Evolutionary conservation across 2,329 filamentous ascomycete genomes (phyloP).

Genomic region (Colletotrichum sp.): DNA sequence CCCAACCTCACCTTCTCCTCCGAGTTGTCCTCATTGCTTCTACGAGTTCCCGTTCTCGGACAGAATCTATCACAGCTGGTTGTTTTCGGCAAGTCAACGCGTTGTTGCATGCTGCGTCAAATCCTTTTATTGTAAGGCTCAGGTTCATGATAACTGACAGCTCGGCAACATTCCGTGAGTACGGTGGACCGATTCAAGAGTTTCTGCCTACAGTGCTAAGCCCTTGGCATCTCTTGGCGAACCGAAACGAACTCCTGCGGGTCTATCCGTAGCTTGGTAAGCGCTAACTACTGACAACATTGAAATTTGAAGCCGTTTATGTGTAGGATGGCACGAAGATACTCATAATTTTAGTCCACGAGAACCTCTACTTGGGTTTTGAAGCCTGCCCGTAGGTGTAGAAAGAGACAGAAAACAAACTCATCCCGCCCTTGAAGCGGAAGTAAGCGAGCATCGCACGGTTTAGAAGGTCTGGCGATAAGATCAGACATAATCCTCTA

Average conservation of each 20-base stretch:
- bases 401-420: not conserved
- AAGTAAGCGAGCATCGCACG: not conserved
- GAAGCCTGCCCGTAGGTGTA: not conserved
- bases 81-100: not conserved
- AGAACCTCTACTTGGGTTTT: not conserved
- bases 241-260: not conserved
- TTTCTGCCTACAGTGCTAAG: not conserved
- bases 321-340: not conserved
- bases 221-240: not conserved
- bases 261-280: not conserved
- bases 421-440: no score
- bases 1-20: not conserved
- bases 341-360: not conserved
- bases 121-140: not conserved
- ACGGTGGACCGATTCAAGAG: not conserved
- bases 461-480: not conserved
- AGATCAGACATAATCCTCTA: not conserved
- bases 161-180: not conserved
- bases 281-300: not conserved
- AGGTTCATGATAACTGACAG: not conserved
- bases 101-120: not conserved
- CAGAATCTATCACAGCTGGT: not conserved
- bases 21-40: not conserved
- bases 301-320: not conserved
- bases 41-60: not conserved